Conservation (phyloP, 208 protist genomes). For the Tritrichomonas foetus region DNA sequence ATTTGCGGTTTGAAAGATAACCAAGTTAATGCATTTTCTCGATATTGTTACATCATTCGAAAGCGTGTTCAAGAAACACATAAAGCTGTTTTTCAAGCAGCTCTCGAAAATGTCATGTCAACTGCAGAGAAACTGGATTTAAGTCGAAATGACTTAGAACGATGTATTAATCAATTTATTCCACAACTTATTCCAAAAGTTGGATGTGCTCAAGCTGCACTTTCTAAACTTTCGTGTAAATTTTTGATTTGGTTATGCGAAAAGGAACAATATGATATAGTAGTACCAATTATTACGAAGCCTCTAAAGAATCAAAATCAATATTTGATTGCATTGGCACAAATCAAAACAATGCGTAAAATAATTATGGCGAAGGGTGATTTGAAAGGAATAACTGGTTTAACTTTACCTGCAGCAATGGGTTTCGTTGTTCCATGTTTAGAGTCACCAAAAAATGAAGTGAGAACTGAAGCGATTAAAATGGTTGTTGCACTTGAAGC, state of each 20-base stretch:
- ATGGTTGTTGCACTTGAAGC: background rate
- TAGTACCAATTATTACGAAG: background rate
- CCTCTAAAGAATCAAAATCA: background rate
- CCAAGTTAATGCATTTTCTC: background rate
- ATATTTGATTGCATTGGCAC: background rate
- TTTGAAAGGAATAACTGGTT: background rate
- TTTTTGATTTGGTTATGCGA: background rate
- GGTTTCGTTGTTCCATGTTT: background rate
- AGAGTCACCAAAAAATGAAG: background rate
- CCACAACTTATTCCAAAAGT: background rate
- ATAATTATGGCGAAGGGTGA: background rate
- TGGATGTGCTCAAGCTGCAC: background rate
- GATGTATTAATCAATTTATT: background rate
- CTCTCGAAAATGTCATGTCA: background rate
- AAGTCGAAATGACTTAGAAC: background rate
- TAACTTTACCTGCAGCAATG: background rate
- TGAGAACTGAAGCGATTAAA: background rate
- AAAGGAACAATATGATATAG: background rate
- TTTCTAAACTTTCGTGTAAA: background rate
- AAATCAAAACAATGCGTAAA: background rate
- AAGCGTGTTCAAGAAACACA: background rate
- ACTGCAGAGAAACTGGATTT: background rate
- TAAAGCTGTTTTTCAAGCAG: background rate
- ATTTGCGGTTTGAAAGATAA: background rate
- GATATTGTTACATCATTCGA: conserved; percentile 25